Base-by-base conservation (phyloP, 495 filamentous ascomycete species). In the Trichoderma asperelloides region DNA sequence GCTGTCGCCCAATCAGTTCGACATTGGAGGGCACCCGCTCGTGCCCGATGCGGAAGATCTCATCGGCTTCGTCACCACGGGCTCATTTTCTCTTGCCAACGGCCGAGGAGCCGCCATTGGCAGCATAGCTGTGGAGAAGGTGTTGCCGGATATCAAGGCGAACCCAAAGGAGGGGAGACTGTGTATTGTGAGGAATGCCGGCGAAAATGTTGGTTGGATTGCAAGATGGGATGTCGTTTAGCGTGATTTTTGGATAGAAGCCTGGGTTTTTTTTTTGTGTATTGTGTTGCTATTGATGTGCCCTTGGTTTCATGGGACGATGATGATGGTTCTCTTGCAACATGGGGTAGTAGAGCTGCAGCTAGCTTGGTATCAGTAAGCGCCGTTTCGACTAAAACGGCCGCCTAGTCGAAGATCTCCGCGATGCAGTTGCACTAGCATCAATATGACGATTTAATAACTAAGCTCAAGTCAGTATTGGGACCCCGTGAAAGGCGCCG, bases 31-130 rank as follows among this genome's bases (percentile, higher is more conserved):
- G 0, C 86, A 91, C 67, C 86, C 91, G 0, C 72, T 84, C 1
- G 85, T 91, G 6, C 95, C 95, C 0, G 76, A 78, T 1, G 89
- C 90, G 68, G 81, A 84, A 16, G 91, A 97, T 72, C 79, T 97
- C 37, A 89, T 98, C 47, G 95, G 95, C 0, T 98, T 96, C 74
- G 88, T 97, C 25, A 97, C 92, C 27, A 90, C 88, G 2, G 95
- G 94, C 2, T 89, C 90, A 64, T 97, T 89, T 69, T 90, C 90
- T 69, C 80, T 97, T 3, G 87, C 86, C 7, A 86, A 92, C 67
- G 95, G 94, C 1, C 83, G 82, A 71, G 88, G 87, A 0, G 87
- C 88, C 27, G 93, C 88, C 0, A 82, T 98, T 67, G 95, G 91
- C 0, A 87, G 83, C 21, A 76, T 97, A 25, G 77, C 84, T 3